These are phyloP conservation scores for Pseudonitzschia delicatissima DNA, from an alignment of 108 stramenopile genomes.

Conservation along the genomic window DNA sequence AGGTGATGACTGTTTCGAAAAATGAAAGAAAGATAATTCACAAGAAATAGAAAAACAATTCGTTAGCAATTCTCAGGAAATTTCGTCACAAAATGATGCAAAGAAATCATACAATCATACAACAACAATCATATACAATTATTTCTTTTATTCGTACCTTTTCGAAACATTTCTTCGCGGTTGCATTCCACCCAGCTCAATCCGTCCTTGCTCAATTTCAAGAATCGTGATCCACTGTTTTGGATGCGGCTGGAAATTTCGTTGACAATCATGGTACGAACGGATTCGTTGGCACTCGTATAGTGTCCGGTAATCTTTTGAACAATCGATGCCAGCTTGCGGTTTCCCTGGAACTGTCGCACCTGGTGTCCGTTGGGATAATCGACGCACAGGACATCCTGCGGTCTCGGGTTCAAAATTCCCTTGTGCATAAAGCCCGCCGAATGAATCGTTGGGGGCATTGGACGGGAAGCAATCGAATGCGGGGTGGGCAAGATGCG, in stretches of 20 bases:
- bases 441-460: too few species aligned
- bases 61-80: too few species aligned
- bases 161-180: constrained; percentile 1
- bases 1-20: background rate
- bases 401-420: background rate
- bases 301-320: constrained; percentile 12
- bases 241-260: constrained; percentile 17
- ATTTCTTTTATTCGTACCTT: too few species aligned
- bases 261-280: constrained; percentile 19
- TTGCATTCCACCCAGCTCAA: constrained; percentile 21
- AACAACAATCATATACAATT: too few species aligned
- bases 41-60: too few species aligned
- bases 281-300: constrained; percentile 11
- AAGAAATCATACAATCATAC: too few species aligned
- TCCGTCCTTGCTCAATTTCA: constrained; percentile 13
- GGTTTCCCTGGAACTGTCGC: constrained; percentile 16
- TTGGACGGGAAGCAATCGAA: background rate
- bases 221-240: constrained; percentile 23
- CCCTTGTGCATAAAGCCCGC: background rate
- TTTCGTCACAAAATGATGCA: too few species aligned
- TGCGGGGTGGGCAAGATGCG: background rate
- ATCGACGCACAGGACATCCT: constrained; percentile 4
- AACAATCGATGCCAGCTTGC: constrained; percentile 17
- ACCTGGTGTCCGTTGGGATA: background rate
- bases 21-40: background rate